Evolutionary conservation across 2,329 filamentous ascomycete species (phyloP).

Genomic region (Cladorrhinum sp.): DNA sequence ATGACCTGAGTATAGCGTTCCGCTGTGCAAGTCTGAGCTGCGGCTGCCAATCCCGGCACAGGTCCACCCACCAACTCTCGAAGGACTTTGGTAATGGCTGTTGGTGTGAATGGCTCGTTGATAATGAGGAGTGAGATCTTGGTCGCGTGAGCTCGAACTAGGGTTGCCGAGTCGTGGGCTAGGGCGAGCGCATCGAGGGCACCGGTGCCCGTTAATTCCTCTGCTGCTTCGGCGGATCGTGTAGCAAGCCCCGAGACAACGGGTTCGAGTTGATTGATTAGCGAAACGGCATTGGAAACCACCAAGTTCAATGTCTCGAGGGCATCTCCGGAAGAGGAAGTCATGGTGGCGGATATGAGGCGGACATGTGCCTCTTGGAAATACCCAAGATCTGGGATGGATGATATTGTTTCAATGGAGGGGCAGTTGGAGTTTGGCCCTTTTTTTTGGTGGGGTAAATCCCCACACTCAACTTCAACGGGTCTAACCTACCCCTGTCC

Average conservation of each 20-base stretch:
- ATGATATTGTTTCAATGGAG: too few species aligned
- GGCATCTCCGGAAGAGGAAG: slow-evolving; percentile 17
- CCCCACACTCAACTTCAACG: not conserved
- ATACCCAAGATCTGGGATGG: not conserved
- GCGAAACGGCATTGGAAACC: slow-evolving; percentile 25
- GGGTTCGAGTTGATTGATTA: slow-evolving; percentile 33
- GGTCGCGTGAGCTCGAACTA: slow-evolving; percentile 79
- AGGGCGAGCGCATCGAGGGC: slow-evolving; percentile 60
- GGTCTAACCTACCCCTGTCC: too few species aligned
- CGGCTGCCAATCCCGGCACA: slow-evolving; percentile 71
- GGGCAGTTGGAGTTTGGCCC: slow-evolving; percentile 9
- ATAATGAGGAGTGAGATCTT: slow-evolving; percentile 85
- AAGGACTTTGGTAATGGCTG: slow-evolving; percentile 68
- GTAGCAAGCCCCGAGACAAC: slow-evolving; percentile 41
- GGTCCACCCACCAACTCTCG: slow-evolving; percentile 68
- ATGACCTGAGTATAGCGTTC: slow-evolving; percentile 61
- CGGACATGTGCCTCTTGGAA: too few species aligned
- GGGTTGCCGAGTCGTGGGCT: slow-evolving; percentile 66
- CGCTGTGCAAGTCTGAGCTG: slow-evolving; percentile 62
- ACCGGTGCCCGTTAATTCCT: slow-evolving; percentile 3
- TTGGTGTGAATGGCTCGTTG: slow-evolving; percentile 80
- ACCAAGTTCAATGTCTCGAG: slow-evolving; percentile 26
- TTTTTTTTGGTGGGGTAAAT: slow-evolving; percentile 10
- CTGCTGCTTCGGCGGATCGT: slow-evolving; percentile 21
- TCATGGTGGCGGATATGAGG: not conserved